Evolutionary conservation across 176 grass and related monocot species (phyloP), one percentile per base, ranked within the genome.

Genomic region (Aechmea fasciata): DNA sequence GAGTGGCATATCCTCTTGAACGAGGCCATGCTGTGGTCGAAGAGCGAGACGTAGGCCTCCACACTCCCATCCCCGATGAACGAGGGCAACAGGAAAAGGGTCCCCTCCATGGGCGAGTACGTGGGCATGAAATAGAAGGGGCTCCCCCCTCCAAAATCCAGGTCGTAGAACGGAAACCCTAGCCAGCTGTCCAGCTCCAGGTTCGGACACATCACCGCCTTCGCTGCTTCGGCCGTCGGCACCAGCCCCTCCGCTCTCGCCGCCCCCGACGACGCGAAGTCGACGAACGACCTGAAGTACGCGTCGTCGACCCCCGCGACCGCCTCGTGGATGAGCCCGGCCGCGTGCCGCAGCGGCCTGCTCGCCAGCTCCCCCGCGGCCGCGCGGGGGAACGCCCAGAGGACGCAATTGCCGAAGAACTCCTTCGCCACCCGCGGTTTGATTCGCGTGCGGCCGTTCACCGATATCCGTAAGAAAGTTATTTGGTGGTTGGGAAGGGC

Each of bases 121-220:
- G 65, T 47, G 15, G 65, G 65, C 25, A 67, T 67, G 12, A 67
- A 48, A 41, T 67, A 67, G 65, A 67, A 67, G 3, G 65, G 29
- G 15, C 65, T 48, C n/a, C 65, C 65, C 5, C 65, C 65, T 2
- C 65, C 29, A n/a, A 67, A 67, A 10, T 67, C 65, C 8, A 67
- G 24, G 9, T 67, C 65, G 33, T 47, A 47, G 14, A 67, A 47
- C 8, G 65, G 29, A 9, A 67, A 47, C 65, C 33, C 15, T 15
- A 67, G 65, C 65, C 65, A 67, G 29, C 65, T 67, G 3, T 49
- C 65, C 26, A 67, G 29, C 13, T 10, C 14, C 65, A 67, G 14
- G 65, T 67, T 67, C 26, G 65, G 65, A 9, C 6, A n/a, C 41
- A 67, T 10, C 65, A 67, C 65, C 65, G 6, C 14, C 65, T 19